Base-by-base conservation (phyloP, 805 yeast genomes). In the Suhomyces emberorum region DNA sequence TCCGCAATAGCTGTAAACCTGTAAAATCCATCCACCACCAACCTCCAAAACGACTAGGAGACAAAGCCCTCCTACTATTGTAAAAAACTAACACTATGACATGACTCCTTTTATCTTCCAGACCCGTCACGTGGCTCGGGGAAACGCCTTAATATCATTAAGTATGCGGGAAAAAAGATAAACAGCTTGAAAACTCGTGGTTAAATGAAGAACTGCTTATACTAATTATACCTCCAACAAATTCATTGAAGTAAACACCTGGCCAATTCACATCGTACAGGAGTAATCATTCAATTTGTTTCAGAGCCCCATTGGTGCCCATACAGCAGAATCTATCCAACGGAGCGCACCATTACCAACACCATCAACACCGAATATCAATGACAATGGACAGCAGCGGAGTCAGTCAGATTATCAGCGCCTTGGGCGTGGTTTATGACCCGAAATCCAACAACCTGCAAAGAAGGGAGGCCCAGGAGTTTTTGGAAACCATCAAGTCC, bases 401-500 rank as follows among this genome's bases (percentile, higher is more conserved):
- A 20, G 79, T 82, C 38, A 67, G 70, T 35, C 95, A 84, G 59
- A 84, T 91, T 17, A 75, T 83, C 12, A 65, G 76, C 25, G 96
- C 98, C 6, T 69, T 91, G 43, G 86, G 79, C 39, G 71, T 81
- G 7, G 80, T 87, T 12, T 85, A 88, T 54, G 77, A 77, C 27
- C 77, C 88, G 12, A 70, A 69, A 41, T 73, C 88, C 3, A 57
- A 75, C 26, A 85, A 86, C 53, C 62, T 60, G 3, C 72, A 75
- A 37, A 59, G 83, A 35, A 67, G 71, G 29, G 68, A 66, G 39
- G 82, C 83, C 5, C 83, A 78, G 49, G 42, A 37, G 4, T 86
- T 87, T 47, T 67, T 93, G 21, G 96, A 88, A 48, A 67, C 77
- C 8, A 76, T 91, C 17, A 89, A 87, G 54, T 63, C 70, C 29